phyloP scores from a whole-genome alignment of 257 asterid species.

The Solanum habrochaites region DNA sequence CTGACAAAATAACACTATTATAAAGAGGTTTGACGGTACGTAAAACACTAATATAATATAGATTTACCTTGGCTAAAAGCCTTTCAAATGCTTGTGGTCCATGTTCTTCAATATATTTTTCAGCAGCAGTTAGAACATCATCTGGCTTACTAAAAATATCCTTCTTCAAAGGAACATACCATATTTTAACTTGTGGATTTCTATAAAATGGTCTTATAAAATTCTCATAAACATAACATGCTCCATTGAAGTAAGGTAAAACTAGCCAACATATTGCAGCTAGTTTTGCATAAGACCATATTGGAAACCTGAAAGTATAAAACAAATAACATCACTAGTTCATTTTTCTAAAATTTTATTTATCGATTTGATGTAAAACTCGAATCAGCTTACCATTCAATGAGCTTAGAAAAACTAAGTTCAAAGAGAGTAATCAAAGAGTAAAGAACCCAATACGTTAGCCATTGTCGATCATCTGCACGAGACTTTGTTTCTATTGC shows the following conservation, averaged over 20 bases:
- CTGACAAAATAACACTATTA: neutral
- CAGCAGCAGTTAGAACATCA: conserved; percentile 69
- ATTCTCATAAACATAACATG: conserved; percentile 63
- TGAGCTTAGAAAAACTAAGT: conserved; percentile 59
- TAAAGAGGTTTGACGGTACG: neutral
- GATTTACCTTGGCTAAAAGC: conserved; percentile 57
- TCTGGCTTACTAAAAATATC: conserved; percentile 62
- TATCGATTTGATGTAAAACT: neutral
- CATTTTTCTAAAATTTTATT: neutral
- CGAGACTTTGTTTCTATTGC: conserved; percentile 80
- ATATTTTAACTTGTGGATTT: conserved; percentile 60
- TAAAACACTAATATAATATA: too few relatives aligned
- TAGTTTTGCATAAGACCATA: conserved; percentile 75
- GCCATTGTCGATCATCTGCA: conserved; percentile 84
- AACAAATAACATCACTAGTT: neutral
- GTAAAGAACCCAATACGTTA: conserved; percentile 90
- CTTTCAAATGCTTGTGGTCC: conserved; percentile 85
- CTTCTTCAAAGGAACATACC: conserved; percentile 60
- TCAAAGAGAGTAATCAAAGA: conserved; percentile 76
- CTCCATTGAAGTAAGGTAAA: conserved; percentile 86
- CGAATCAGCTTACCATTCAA: conserved; percentile 42
- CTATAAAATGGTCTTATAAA: conserved; percentile 74
- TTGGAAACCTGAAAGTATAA: conserved; percentile 47
- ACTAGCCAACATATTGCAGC: conserved; percentile 74
- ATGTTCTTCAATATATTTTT: conserved; percentile 62